These are phyloP conservation scores for Trichocladium uniseriatum DNA, from an alignment of 495 filamentous ascomycete genomes.

Conservation along the genomic window DNA sequence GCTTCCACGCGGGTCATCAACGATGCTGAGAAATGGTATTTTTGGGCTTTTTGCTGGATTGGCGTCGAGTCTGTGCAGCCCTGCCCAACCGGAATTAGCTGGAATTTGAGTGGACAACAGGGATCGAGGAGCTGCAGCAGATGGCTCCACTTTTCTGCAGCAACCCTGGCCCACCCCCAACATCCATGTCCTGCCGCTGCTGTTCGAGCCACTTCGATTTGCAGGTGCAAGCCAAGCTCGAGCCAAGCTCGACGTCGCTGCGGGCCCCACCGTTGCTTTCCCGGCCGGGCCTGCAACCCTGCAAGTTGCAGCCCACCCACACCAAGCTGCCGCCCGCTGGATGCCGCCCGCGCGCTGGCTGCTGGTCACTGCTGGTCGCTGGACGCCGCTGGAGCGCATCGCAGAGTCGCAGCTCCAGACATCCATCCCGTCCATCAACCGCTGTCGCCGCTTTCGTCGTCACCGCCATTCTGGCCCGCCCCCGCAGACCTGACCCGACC, in stretches of 20 bases:
- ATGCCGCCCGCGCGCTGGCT: neutral
- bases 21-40: too few relatives aligned
- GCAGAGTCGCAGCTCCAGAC: neutral
- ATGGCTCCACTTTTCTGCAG: too few relatives aligned
- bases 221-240: too few relatives aligned
- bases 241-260: neutral
- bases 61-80: too few relatives aligned
- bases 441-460: slow-evolving; percentile 14
- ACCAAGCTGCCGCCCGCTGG: neutral
- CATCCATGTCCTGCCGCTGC: neutral
- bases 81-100: neutral
- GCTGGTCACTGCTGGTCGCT: neutral
- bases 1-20: too few relatives aligned
- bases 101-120: neutral
- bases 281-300: neutral
- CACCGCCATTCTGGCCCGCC: slow-evolving; percentile 29
- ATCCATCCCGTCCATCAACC: neutral
- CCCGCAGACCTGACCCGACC: neutral
- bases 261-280: neutral
- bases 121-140: too few relatives aligned
- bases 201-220: slow-evolving; percentile 6
- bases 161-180: neutral
- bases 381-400: neutral
- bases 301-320: neutral
- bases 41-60: too few relatives aligned